Base-by-base conservation (phyloP, 2,329 filamentous ascomycete genomes). In the Fusarium bulbicola region DNA sequence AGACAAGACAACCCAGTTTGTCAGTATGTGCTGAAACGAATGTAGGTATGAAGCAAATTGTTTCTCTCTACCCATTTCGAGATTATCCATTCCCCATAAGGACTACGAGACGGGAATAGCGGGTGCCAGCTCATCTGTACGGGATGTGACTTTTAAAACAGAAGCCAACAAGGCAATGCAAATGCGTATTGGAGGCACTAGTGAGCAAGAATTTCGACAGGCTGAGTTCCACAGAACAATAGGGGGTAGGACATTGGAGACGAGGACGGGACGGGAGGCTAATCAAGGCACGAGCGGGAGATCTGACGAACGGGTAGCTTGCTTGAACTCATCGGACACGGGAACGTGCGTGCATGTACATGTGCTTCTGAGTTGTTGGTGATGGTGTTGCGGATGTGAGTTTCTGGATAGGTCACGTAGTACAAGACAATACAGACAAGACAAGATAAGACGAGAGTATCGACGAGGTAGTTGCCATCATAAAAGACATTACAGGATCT, bases 251-350 rank as follows among this genome's bases (percentile, higher is more conserved):
- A 72, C 54, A 56, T 45, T 57, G 34, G 32, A 73, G 60, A 70
- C 50, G 61, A 67, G 60, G 49, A 69, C 63, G 59, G 59, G 59
- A 69, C 56, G 62, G 66, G 57, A 60, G 50, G 70, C 50, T 58
- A 68, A 62, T 59, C 63, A 66, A 68, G 70, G 54, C 63, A 59
- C 66, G 59, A 50, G 64, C 59, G 59, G 60, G 62, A 74, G 76
- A 77, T 77, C 75, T 77, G 66, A 74, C 56, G 68, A 72, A 75
- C 76, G 75, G 76, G 72, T 73, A 76, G 76, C 66, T 37, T 77
- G 76, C 74, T 74, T 77, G 72, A 73, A 68, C 68, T 75, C 74
- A 77, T 77, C 75, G 76, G 75, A 74, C 76, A 76, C 75, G 76
- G 76, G 75, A 77, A 74, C 74, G 70, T 77, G 75, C 73, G 65